These are phyloP conservation scores for Aspergillus fumigatiaffinis DNA, from an alignment of 2,329 filamentous ascomycete species.

Conservation along the genomic window DNA sequence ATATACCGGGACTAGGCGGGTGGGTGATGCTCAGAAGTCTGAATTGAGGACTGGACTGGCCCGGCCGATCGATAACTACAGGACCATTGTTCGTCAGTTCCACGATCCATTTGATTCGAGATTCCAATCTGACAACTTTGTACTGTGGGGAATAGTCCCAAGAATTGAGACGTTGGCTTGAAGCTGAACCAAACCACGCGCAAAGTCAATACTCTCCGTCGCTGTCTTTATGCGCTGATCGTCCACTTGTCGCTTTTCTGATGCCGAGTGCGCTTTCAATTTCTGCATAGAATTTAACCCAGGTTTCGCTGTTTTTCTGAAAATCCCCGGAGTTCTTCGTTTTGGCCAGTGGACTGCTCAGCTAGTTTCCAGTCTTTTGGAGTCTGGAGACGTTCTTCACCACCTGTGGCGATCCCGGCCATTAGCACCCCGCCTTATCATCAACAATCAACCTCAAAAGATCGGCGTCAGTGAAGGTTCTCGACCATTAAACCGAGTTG, in stretches of 20 bases:
- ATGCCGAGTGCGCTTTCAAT: no score
- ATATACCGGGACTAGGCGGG: background rate
- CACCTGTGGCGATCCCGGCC: no score
- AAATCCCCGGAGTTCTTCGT: background rate
- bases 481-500: background rate
- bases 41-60: no score
- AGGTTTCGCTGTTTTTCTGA: no score
- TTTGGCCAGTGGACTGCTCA: background rate
- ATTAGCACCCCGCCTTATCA: background rate
- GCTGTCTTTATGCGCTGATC: no score
- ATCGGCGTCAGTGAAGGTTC: background rate
- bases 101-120: background rate
- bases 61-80: background rate
- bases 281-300: no score
- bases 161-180: background rate
- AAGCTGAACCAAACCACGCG: background rate
- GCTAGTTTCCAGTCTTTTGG: background rate
- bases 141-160: background rate
- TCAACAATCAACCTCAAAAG: background rate
- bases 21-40: no score
- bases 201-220: background rate
- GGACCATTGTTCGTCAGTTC: background rate
- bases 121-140: no score
- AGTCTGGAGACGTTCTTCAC: background rate
- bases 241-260: background rate